Evolutionary conservation across 2,329 filamentous ascomycete species (phyloP).

Genomic region (Tolypocladium guangdongense): DNA sequence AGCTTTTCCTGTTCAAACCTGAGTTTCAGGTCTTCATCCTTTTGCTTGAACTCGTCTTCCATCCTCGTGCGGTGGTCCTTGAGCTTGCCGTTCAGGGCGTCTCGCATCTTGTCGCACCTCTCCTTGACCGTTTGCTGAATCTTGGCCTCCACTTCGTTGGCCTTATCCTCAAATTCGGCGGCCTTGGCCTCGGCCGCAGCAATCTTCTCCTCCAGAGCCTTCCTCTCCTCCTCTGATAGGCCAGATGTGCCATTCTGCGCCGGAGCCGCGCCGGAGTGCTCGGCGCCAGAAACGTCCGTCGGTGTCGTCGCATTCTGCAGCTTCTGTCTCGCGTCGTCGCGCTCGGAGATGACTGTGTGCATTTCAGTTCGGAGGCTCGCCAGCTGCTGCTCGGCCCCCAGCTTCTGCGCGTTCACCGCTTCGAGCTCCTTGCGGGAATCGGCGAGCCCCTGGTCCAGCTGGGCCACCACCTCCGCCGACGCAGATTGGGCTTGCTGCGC

Average conservation of each 20-base stretch:
- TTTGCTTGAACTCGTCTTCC: constrained; percentile 42
- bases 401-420: constrained; percentile 55
- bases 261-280: neutral
- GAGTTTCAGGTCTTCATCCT: constrained; percentile 40
- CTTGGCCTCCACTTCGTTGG: constrained; percentile 51
- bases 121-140: constrained; percentile 50
- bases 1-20: constrained; percentile 52
- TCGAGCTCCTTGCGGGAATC: constrained; percentile 51
- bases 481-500: constrained; percentile 23
- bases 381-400: constrained; percentile 54
- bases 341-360: constrained; percentile 47
- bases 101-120: constrained; percentile 59
- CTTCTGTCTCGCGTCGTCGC: constrained; percentile 45
- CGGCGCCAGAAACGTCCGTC: neutral
- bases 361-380: constrained; percentile 46
- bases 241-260: constrained; percentile 12
- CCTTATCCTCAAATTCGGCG: constrained; percentile 52
- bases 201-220: constrained; percentile 51
- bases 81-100: constrained; percentile 57
- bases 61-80: constrained; percentile 48
- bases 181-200: constrained; percentile 50
- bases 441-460: constrained; percentile 38
- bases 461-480: constrained; percentile 34
- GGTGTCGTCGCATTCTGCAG: constrained; percentile 19
- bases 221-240: constrained; percentile 47